A percentile compares a stretch with the other conserved stretches of the same genome.
phyloP scores from a whole-genome alignment of 1,139 yeast species.

The Chernovozyma sophiae-reginae region DNA sequence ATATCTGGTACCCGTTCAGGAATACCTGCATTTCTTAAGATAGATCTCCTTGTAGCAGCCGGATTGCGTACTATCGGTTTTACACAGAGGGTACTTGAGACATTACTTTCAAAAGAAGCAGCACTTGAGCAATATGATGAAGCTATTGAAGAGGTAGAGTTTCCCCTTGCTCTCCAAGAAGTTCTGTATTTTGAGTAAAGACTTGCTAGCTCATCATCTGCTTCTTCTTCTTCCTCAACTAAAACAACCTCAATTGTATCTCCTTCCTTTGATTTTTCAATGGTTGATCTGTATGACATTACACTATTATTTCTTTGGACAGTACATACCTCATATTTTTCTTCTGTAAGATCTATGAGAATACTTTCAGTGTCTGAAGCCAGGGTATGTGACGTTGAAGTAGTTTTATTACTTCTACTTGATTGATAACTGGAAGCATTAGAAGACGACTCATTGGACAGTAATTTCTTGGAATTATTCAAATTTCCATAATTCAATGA shows the following conservation, averaged over 20 bases:
- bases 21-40: conserved; percentile 5
- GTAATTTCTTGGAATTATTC: background rate
- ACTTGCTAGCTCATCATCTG: conserved; percentile 33
- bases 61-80: conserved; percentile 4
- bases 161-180: conserved; percentile 25
- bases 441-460: conserved; percentile 10
- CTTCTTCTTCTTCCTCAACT: conserved; percentile 35
- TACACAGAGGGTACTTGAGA: conserved; percentile 6
- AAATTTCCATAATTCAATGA: conserved; percentile 1
- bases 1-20: background rate
- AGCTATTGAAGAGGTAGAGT: conserved; percentile 12
- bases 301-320: conserved; percentile 33
- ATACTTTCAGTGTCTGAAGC: conserved; percentile 37
- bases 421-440: conserved; percentile 30
- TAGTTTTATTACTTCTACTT: conserved; percentile 21
- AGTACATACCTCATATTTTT: conserved; percentile 33
- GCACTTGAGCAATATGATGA: conserved; percentile 12
- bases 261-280: conserved; percentile 39
- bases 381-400: conserved; percentile 14
- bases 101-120: conserved; percentile 17
- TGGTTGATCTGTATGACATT: conserved; percentile 35
- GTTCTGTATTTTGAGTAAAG: conserved; percentile 43
- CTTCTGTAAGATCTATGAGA: conserved; percentile 42
- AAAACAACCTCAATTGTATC: conserved; percentile 44
- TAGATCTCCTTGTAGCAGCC: conserved; percentile 1